Percentiles rank a stretch among this genome's conserved stretches.
phyloP scores from a whole-genome alignment of 768 basidiomycete species.

The Solioccasus polychromus region DNA sequence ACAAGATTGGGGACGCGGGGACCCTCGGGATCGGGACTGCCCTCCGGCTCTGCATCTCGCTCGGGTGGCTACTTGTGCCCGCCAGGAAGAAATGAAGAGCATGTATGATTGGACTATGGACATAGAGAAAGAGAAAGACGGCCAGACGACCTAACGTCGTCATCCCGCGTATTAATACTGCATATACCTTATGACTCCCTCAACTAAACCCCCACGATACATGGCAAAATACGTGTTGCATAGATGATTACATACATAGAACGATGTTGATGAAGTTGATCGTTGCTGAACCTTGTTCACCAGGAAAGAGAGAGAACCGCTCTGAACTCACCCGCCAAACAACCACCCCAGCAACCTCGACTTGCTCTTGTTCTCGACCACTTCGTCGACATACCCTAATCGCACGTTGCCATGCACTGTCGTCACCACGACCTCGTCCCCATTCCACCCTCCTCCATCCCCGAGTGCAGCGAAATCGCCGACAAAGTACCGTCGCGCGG shows the following conservation, averaged over 20 bases:
- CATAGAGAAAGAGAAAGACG: too few species aligned
- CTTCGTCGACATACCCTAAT: constrained; percentile 22
- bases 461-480: constrained; percentile 21
- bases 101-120: too few species aligned
- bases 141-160: too few species aligned
- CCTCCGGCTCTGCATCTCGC: constrained; percentile 55
- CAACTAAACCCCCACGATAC: too few species aligned
- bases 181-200: too few species aligned
- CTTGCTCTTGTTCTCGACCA: background rate
- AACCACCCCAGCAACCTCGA: constrained; percentile 19
- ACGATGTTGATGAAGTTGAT: too few species aligned
- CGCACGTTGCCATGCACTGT: constrained; percentile 16
- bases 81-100: constrained; percentile 23
- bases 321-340: constrained; percentile 18
- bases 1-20: constrained; percentile 55
- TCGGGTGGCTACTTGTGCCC: constrained; percentile 68
- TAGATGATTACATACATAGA: too few species aligned
- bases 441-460: constrained; percentile 20
- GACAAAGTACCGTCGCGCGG: constrained; percentile 21
- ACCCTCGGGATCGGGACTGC: constrained; percentile 68
- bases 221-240: too few species aligned
- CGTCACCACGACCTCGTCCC: constrained; percentile 18
- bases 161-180: too few species aligned
- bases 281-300: too few species aligned
- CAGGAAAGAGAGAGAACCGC: too few species aligned